Base-by-base conservation (phyloP, 1,139 yeast genomes). In the Yamadazyma spencermartinsiae region DNA sequence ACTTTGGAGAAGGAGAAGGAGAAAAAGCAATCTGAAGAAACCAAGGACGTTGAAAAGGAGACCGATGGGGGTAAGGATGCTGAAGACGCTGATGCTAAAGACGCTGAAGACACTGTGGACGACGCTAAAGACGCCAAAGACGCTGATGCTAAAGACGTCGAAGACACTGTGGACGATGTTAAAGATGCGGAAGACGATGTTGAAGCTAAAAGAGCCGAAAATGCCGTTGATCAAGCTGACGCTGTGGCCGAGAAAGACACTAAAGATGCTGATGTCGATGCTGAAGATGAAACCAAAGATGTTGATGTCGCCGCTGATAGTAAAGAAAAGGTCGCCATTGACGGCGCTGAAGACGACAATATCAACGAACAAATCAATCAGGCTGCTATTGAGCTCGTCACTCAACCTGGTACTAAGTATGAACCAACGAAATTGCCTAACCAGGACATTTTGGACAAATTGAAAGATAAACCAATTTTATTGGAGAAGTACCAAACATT, bases 381-480 rank as follows among this genome's bases (percentile, higher is more conserved):
- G 43, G 41, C 49, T 19, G 67, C 71, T 27, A 55, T 61, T 51
- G 75, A 69, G 44, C 33, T 65, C 31, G 63, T 51, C 24, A 50
- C 60, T 26, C 65, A 57, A 41, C 64, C 71, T 1, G 61, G 55
- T 33, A 46, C 62, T 36, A 67, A 66, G 51, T 63, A 51, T 40
- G 64, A 57, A 38, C 72, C 74, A 1, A 57, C 60, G 23, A 54
- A 57, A 31, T 45, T 52, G 28, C 70, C 72, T 8, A 63, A 65
- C 50, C 68, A 63, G 39, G 74, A 68, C 40, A 58, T 56, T 33
- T 56, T 70, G 42, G 79, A 74, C 25, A 49, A 61, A 38, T 61
- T 76, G 36, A 62, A 68, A 37, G 73, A 70, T 40, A 74, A 74
- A 43, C 83, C 83, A 21, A 63, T 65, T 29, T 58, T 78, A 55